Conservation (phyloP, 768 basidiomycete species). For the Termitomyces bulborhizus region DNA sequence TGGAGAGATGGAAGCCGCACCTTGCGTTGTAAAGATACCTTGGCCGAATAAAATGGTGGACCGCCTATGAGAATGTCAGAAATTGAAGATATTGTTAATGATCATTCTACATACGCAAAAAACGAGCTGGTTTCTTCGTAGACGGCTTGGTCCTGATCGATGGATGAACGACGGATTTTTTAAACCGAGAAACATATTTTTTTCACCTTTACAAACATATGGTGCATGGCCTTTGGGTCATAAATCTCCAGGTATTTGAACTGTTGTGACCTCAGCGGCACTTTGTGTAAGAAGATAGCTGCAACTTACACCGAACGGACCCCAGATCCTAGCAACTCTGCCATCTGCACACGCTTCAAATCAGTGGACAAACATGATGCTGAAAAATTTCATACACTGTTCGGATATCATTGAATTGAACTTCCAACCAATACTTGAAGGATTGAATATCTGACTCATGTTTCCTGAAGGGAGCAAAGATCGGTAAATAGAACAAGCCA, state of each 20-base stretch:
- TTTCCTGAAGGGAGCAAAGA: slow-evolving; percentile 9
- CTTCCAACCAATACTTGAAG: slow-evolving; percentile 9
- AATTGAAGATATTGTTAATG: background rate
- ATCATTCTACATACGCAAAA: background rate
- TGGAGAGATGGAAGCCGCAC: background rate
- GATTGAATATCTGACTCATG: slow-evolving; percentile 11
- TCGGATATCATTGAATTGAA: slow-evolving; percentile 9
- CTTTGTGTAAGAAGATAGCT: background rate
- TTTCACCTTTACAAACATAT: slow-evolving; percentile 28
- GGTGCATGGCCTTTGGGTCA: slow-evolving; percentile 30
- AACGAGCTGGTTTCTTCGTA: slow-evolving; percentile 2
- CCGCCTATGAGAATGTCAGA: background rate
- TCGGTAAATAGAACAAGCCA: too few relatives aligned
- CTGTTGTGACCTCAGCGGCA: slow-evolving; percentile 3
- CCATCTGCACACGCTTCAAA: background rate
- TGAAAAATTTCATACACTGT: slow-evolving; percentile 4
- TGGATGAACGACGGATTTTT: background rate
- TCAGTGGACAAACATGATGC: background rate
- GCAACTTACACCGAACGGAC: slow-evolving; percentile 1
- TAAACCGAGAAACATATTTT: slow-evolving; percentile 11
- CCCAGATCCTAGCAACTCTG: slow-evolving; percentile 2
- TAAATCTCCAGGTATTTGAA: slow-evolving; percentile 25
- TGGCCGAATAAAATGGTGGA: background rate
- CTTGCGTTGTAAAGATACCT: slow-evolving; percentile 2
- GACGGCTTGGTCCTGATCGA: background rate